phyloP scores from a whole-genome alignment of 495 filamentous ascomycete species.

The Alectoria sarmentosa region DNA sequence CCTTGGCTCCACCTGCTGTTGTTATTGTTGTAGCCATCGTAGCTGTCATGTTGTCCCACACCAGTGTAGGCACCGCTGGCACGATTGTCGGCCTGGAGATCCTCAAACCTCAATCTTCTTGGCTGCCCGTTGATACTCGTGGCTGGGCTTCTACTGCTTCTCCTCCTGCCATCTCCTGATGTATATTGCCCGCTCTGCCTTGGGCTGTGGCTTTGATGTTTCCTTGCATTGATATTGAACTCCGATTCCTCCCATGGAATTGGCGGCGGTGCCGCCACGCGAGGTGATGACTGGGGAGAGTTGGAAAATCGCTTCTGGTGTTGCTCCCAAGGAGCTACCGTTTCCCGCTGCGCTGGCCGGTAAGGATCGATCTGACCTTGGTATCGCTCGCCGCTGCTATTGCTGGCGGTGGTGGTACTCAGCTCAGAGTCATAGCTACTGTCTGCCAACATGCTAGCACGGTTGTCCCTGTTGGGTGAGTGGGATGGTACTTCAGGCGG shows the following conservation, averaged over 20 bases:
- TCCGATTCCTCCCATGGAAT: constrained; percentile 22
- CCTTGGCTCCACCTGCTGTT: constrained; percentile 19
- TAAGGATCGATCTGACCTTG: constrained; percentile 6
- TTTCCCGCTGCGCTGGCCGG: constrained; percentile 4
- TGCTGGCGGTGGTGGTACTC: constrained; percentile 21
- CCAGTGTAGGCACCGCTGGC: constrained; percentile 1
- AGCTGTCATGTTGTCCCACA: constrained; percentile 13
- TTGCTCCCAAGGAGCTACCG: constrained; percentile 20
- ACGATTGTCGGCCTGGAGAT: constrained; percentile 18
- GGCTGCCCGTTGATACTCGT: constrained; percentile 27
- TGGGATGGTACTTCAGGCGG: constrained; percentile 20
- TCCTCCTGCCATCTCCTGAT: constrained; percentile 14
- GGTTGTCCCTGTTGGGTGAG: constrained; percentile 16
- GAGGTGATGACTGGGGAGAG: constrained; percentile 13
- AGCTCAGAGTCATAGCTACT: constrained; percentile 21
- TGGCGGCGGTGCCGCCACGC: constrained; percentile 15
- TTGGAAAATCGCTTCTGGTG: constrained; percentile 21
- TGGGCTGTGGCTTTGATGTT: constrained; percentile 14
- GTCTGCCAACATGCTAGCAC: constrained; percentile 3
- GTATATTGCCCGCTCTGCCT: constrained; percentile 13
- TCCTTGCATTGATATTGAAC: not conserved
- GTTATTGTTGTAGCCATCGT: constrained; percentile 17
- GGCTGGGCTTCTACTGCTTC: constrained; percentile 24
- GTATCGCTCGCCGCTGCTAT: constrained; percentile 17
- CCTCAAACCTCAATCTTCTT: constrained; percentile 25